These are phyloP conservation scores for Leccinum imitatum DNA, from an alignment of 768 basidiomycete species.

Conservation along the genomic window DNA sequence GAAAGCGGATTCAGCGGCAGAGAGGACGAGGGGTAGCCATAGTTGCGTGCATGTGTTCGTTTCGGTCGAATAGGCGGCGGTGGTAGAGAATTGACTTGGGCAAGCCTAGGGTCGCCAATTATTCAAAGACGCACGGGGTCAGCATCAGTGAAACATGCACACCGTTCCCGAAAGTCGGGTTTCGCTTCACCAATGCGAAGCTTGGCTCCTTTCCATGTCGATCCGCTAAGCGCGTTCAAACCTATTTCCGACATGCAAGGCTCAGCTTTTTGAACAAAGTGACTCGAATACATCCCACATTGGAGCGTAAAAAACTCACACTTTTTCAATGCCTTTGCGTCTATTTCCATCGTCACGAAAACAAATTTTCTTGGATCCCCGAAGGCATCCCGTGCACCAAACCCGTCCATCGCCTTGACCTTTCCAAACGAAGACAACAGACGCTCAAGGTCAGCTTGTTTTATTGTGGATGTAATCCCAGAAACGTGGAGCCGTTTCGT, in stretches of 20 bases:
- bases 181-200: slow-evolving; percentile 83
- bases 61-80: slow-evolving; percentile 41
- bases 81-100: slow-evolving; percentile 19
- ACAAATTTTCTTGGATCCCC: slow-evolving; percentile 71
- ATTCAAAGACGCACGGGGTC: background rate
- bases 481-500: slow-evolving; percentile 72
- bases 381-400: slow-evolving; percentile 61
- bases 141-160: background rate
- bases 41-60: slow-evolving; percentile 35
- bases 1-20: slow-evolving; percentile 68
- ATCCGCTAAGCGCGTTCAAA: slow-evolving; percentile 73
- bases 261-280: background rate
- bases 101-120: slow-evolving; percentile 4
- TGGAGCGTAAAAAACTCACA: slow-evolving; percentile 44
- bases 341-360: slow-evolving; percentile 70
- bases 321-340: slow-evolving; percentile 54
- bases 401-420: slow-evolving; percentile 67
- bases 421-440: slow-evolving; percentile 67
- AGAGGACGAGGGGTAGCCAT: slow-evolving; percentile 51
- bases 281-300: background rate
- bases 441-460: slow-evolving; percentile 51
- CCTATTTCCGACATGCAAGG: slow-evolving; percentile 42
- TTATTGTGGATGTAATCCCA: slow-evolving; percentile 68
- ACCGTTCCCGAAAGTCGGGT: slow-evolving; percentile 70
- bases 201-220: slow-evolving; percentile 87